These are phyloP conservation scores for Cyclotella distinguenda DNA, from an alignment of 108 stramenopile genomes.

Conservation along the genomic window DNA sequence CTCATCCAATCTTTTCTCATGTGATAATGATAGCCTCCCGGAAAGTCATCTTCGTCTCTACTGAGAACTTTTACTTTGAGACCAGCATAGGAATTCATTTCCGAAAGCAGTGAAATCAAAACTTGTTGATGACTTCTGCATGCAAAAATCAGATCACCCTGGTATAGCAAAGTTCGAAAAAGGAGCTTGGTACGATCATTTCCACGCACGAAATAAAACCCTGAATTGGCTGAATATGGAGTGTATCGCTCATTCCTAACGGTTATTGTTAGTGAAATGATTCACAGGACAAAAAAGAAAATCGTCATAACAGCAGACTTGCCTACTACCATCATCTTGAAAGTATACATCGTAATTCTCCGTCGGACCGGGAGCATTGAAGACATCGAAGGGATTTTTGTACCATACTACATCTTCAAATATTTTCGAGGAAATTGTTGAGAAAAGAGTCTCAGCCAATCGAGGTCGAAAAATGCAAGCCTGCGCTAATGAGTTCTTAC, in stretches of 20 bases:
- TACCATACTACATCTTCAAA: constrained; percentile 40
- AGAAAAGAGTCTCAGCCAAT: background rate
- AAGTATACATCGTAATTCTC: constrained; percentile 70
- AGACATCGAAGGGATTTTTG: constrained; percentile 57
- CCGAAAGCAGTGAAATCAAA: constrained; percentile 55
- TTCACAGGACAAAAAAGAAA: background rate
- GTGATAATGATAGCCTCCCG: constrained; percentile 55
- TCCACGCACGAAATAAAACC: constrained; percentile 84
- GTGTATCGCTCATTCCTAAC: constrained; percentile 45
- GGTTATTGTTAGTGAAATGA: background rate
- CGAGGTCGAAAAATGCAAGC: background rate
- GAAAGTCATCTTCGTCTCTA: constrained; percentile 57
- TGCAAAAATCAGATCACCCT: constrained; percentile 61
- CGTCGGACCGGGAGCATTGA: constrained; percentile 28
- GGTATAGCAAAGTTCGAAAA: constrained; percentile 51
- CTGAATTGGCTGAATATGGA: constrained; percentile 75
- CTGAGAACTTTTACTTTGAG: constrained; percentile 65
- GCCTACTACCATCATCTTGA: constrained; percentile 69
- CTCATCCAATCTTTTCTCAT: constrained; percentile 40
- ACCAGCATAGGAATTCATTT: constrained; percentile 60
- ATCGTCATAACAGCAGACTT: background rate
- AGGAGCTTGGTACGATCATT: constrained; percentile 56
- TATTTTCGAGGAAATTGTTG: background rate
- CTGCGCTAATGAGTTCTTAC: constrained; percentile 35
- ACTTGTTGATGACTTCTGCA: constrained; percentile 71